phyloP scores from a whole-genome alignment of 441 rosid genomes.

The Gossypium davidsonii region DNA sequence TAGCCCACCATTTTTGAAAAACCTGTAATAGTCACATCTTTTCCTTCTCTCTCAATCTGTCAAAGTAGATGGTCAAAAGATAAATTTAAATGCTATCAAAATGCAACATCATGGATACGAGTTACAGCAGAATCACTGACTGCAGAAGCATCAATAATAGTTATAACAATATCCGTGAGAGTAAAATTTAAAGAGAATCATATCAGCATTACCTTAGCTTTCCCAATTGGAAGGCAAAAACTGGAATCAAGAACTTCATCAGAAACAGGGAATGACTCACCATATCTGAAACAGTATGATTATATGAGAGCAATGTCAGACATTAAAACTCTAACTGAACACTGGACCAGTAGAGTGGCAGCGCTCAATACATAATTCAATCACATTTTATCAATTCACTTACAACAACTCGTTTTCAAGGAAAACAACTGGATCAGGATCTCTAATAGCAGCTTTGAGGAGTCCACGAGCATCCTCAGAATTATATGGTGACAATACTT shows the following conservation, averaged over 20 bases:
- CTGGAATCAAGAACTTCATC: neutral
- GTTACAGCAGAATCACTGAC: neutral
- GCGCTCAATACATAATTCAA: neutral
- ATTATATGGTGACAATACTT: slow-evolving; percentile 58
- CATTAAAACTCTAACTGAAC: neutral
- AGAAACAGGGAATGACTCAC: neutral
- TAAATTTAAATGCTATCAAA: neutral
- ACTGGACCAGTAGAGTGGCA: neutral
- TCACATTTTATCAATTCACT: slow-evolving; percentile 21
- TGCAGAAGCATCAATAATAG: slow-evolving; percentile 12
- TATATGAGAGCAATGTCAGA: slow-evolving; percentile 5
- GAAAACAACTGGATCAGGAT: slow-evolving; percentile 78
- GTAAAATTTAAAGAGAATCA: neutral
- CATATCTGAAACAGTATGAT: slow-evolving; percentile 14
- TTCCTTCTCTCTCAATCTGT: slow-evolving; percentile 7
- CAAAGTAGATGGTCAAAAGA: neutral
- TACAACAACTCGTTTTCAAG: slow-evolving; percentile 72
- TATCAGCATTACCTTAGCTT: neutral
- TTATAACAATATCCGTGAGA: neutral
- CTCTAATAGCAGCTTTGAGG: slow-evolving; percentile 71
- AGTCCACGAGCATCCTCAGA: slow-evolving; percentile 76
- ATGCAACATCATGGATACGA: neutral
- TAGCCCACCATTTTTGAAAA: slow-evolving; percentile 7
- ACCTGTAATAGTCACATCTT: neutral
- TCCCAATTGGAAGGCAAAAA: neutral